These are phyloP conservation scores for Piper longum DNA, from an alignment of 164 flowering plant genomes.

Conservation along the genomic window DNA sequence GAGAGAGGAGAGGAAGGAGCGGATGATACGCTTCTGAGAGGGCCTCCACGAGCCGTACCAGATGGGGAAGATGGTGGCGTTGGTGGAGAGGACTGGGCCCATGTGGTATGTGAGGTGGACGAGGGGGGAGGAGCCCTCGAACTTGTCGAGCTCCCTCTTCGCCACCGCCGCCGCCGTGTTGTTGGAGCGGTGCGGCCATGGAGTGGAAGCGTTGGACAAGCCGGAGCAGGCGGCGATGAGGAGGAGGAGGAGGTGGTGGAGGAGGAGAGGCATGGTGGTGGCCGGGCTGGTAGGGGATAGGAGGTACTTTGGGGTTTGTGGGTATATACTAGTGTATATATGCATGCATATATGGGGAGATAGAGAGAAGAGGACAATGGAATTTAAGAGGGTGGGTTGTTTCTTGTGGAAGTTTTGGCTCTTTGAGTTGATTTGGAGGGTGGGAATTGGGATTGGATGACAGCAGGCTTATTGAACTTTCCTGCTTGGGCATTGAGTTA, in stretches of 20 bases:
- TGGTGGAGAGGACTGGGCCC: slow-evolving; percentile 59
- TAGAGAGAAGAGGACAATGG: background rate
- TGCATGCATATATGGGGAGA: background rate
- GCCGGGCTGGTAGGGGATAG: background rate
- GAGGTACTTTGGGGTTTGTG: background rate
- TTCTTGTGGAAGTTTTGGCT: too few relatives aligned
- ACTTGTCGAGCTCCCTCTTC: slow-evolving; percentile 22
- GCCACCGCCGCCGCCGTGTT: background rate
- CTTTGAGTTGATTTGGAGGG: too few relatives aligned
- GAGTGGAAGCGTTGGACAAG: slow-evolving; percentile 11
- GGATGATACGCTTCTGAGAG: slow-evolving; percentile 33
- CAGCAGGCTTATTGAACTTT: too few relatives aligned
- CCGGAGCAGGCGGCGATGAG: slow-evolving; percentile 9
- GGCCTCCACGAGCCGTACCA: slow-evolving; percentile 69
- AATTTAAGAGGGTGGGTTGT: too few relatives aligned
- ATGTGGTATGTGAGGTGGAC: slow-evolving; percentile 57
- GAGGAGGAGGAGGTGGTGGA: slow-evolving; percentile 9
- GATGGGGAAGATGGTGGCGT: slow-evolving; percentile 37
- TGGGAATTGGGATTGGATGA: too few relatives aligned
- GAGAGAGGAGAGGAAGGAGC: slow-evolving; percentile 47
- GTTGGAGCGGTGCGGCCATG: background rate
- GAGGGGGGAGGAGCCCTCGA: slow-evolving; percentile 52
- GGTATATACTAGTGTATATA: background rate
- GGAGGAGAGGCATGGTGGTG: background rate
- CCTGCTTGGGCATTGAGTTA: too few relatives aligned